Evolutionary conservation across 176 grass and related monocot genomes (phyloP), one percentile per base, ranked within the genome.

Genomic region (Luzula sylvatica): DNA sequence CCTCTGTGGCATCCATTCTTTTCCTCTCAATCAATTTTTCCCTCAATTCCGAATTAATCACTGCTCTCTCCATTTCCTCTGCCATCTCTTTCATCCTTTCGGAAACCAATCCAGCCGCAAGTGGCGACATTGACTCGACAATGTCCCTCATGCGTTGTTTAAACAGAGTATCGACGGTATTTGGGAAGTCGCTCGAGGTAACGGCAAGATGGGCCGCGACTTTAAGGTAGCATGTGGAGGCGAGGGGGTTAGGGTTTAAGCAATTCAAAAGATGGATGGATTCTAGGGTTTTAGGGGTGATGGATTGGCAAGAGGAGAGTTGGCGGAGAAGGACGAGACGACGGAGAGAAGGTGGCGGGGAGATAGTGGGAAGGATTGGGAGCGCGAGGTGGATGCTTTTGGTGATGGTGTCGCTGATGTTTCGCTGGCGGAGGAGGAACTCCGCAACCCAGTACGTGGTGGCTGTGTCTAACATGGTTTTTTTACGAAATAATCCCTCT

Each of bases 341-440:
- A 11, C 41, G 43, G 27, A 75, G 11, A n/a, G 43, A 56, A 26
- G 15, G 25, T 13, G 61, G 2, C 0, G 13, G 2, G 13, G 8
- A 1, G 27, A 25, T 35, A 24, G 51, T n/a, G 19, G 41, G 24
- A 12, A 50, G 71, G 19, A 26, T 24, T 1, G 71, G 71, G 28
- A 75, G 52, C 0, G 61, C 30, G 5, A 17, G 15, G 21, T 66
- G 8, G n/a, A 67, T 4, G 16, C 28, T 27, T 7, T 24, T 75
- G 3, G 42, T 25, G 2, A 75, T 26, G 26, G 2, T 8, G 16
- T 66, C 51, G 7, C 20, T 13, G 26, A 66, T 21, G 26, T 18
- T 43, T 24, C 12, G 15, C 18, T 57, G 61, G 13, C 52, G 28
- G 72, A 75, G 52, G 17, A 67, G 1, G 61, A 66, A 75, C 52